Evolutionary conservation across 169 alveolate species (phyloP), one percentile per base, ranked within the genome.

Genomic region (Plasmodium falciparum): DNA sequence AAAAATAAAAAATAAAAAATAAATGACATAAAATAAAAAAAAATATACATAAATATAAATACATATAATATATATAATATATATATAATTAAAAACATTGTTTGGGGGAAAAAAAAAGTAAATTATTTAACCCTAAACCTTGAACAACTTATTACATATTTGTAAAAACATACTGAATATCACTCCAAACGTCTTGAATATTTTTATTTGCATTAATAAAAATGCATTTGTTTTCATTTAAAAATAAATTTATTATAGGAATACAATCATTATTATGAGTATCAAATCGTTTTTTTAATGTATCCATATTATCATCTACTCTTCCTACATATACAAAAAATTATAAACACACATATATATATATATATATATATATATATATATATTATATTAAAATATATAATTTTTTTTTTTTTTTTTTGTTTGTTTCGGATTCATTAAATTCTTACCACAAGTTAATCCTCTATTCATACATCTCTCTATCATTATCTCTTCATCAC

Each of bases 281-380:
- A 59, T 88, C 80, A 73, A 98, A 96, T 90, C 99, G 96, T 92
- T 98, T 98, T 59, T 88, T 94, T 39, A 98, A 80, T 22, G 98
- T 95, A 83, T 95, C 98, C 59, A 95, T 93, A 74, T 98, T 98
- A 91, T 98, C 99, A 93, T 98, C 99, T 43, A 95, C 95, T 92
- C 99, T 97, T 56, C 99, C 99, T 93, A 66, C 29, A 39, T 24
- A 45, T 7, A 45, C 15, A 69, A 39, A 13, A 45, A 49, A 47
- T 9, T 11, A n/a, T 15, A 45, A 15, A n/a, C 26, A 43, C 0
- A 9, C 1, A 50, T 12, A 61, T 61, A 39, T 75, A 33, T 62
- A 24, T 15, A 24, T 15, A 50, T 39, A 17, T 62, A 29, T 22
- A 75, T 43, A 61, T 17, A 52, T 75, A 24, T 20, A 62, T 20